Evolutionary conservation across 2,329 filamentous ascomycete species (phyloP).

Genomic region (Sphaerulina musiva): DNA sequence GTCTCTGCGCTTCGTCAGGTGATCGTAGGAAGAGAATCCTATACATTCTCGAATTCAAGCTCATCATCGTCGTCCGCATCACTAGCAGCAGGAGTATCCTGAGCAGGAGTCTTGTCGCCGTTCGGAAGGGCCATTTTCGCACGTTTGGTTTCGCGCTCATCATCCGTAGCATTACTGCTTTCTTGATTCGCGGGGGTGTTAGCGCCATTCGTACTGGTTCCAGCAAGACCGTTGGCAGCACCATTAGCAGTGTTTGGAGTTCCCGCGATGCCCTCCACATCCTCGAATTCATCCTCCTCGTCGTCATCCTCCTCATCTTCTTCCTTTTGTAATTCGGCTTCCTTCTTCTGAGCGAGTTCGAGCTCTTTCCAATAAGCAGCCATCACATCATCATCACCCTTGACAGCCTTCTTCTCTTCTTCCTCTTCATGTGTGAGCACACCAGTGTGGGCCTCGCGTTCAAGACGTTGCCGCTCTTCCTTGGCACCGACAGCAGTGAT

Average conservation of each 20-base stretch:
- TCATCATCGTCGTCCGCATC: slow-evolving; percentile 43
- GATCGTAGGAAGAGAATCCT: background rate
- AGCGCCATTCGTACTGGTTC: slow-evolving; percentile 22
- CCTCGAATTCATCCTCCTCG: slow-evolving; percentile 48
- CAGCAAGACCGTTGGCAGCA: slow-evolving; percentile 24
- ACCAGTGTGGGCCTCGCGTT: slow-evolving; percentile 33
- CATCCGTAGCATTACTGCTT: slow-evolving; percentile 33
- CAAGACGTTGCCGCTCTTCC: slow-evolving; percentile 37
- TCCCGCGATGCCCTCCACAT: slow-evolving; percentile 42
- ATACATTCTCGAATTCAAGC: slow-evolving; percentile 44
- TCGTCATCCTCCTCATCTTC: slow-evolving; percentile 49
- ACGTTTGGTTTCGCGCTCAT: slow-evolving; percentile 52
- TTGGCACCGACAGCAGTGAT: slow-evolving; percentile 42
- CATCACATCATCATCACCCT: slow-evolving; percentile 50
- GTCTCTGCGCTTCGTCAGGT: background rate
- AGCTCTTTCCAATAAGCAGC: slow-evolving; percentile 63
- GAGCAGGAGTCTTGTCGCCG: slow-evolving; percentile 22
- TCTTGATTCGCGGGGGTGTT: slow-evolving; percentile 24
- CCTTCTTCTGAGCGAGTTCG: slow-evolving; percentile 52
- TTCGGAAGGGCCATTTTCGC: slow-evolving; percentile 48
- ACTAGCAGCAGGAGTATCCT: slow-evolving; percentile 34
- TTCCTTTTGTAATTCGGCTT: slow-evolving; percentile 40
- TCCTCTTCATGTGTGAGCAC: slow-evolving; percentile 39
- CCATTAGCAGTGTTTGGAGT: slow-evolving; percentile 16
- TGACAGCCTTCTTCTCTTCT: slow-evolving; percentile 32